Evolutionary conservation across 2,329 filamentous ascomycete species (phyloP).

Genomic region (Ascosphaera pollenicola): DNA sequence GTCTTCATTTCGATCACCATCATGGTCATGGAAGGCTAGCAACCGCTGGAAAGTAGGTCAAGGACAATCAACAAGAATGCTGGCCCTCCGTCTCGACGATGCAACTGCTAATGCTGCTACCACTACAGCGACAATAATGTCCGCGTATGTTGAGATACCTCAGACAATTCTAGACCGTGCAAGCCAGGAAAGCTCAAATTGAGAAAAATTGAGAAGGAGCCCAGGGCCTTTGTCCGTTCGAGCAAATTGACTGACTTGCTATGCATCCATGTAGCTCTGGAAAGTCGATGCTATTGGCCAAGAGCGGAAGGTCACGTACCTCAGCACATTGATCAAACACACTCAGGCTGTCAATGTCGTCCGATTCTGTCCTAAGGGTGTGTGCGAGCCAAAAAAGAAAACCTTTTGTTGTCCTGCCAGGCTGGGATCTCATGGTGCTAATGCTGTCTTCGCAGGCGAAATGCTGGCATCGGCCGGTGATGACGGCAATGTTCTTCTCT

Average conservation of each 20-base stretch:
- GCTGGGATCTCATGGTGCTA: too few relatives aligned
- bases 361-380: conserved; percentile 83
- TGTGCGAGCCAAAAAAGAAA: conserved; percentile 9
- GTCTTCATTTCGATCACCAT: conserved; percentile 73
- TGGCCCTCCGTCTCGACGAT: not conserved
- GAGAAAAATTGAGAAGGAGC: too few relatives aligned
- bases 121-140: conserved; percentile 61
- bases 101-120: conserved; percentile 3
- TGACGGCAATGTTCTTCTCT: conserved; percentile 90
- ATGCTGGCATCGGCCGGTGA: conserved; percentile 87
- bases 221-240: too few relatives aligned
- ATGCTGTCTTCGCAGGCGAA: conserved; percentile 38
- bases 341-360: conserved; percentile 97
- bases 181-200: too few relatives aligned
- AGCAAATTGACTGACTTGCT: conserved; percentile 3
- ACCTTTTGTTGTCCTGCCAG: too few relatives aligned
- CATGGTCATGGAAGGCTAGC: conserved; percentile 78
- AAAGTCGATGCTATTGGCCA: conserved; percentile 68
- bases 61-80: not conserved
- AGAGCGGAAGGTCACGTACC: conserved; percentile 71
- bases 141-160: conserved; percentile 35
- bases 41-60: conserved; percentile 54
- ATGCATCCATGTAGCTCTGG: conserved; percentile 48
- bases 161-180: too few relatives aligned
- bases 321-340: conserved; percentile 80